Evolutionary conservation across 2,329 filamentous ascomycete species (phyloP).

Genomic region (Ophiocordyceps camponoti-saundersi): DNA sequence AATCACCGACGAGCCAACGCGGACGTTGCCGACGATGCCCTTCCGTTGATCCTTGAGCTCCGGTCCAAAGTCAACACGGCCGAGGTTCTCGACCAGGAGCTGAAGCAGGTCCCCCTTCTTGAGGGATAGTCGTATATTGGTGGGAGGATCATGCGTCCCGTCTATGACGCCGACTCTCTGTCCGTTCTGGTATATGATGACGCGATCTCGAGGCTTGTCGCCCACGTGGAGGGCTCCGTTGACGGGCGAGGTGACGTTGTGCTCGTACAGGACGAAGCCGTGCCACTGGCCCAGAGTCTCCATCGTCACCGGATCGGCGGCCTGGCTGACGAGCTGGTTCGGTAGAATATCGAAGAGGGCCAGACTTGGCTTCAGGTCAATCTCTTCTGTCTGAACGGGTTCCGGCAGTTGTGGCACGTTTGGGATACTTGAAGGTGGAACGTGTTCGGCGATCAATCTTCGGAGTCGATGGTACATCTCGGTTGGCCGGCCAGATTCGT

Average conservation of each 20-base stretch:
- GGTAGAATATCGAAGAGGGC: constrained; percentile 18
- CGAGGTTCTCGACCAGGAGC: constrained; percentile 32
- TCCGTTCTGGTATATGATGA: constrained; percentile 29
- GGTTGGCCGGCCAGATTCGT: constrained; percentile 29
- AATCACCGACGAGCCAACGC: constrained; percentile 11
- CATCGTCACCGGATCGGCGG: constrained; percentile 21
- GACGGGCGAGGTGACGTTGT: constrained; percentile 9
- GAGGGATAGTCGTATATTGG: constrained; percentile 18
- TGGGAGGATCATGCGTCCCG: constrained; percentile 21
- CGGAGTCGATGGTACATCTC: constrained; percentile 24
- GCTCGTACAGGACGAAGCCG: constrained; percentile 26
- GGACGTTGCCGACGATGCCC: constrained; percentile 26
- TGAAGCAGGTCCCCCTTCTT: constrained; percentile 20
- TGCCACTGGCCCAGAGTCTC: constrained; percentile 25
- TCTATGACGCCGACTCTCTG: constrained; percentile 25
- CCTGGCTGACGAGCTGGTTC: constrained; percentile 8
- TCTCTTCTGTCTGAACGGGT: constrained; percentile 14
- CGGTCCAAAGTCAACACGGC: constrained; percentile 27
- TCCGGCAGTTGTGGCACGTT: constrained; percentile 15
- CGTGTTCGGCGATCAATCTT: constrained; percentile 19
- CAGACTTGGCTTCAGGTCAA: constrained; percentile 18
- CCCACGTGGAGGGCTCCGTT: constrained; percentile 21
- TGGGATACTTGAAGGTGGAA: constrained; percentile 18
- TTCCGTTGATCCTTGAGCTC: constrained; percentile 25
- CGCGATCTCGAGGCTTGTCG: constrained; percentile 25